Evolutionary conservation across 441 rosid genomes (phyloP).

Genomic region (Aquilaria agallochum): DNA sequence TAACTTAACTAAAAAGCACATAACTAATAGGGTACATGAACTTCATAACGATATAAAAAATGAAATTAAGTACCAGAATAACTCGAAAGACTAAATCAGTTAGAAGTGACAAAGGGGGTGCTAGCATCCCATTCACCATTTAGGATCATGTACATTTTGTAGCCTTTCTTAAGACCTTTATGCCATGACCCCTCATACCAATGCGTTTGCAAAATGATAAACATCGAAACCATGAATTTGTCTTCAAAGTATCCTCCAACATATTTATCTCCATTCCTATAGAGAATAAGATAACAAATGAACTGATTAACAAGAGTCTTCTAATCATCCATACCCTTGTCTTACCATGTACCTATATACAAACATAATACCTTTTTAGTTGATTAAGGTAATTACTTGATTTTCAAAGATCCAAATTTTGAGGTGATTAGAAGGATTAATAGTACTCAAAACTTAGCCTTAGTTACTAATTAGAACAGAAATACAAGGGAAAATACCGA

Average conservation of each 20-base stretch:
- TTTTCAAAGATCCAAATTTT: not conserved
- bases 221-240: constrained; percentile 90
- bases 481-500: too few relatives aligned
- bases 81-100: constrained; percentile 49
- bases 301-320: constrained; percentile 2
- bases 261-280: constrained; percentile 88
- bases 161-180: constrained; percentile 88
- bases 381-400: not conserved
- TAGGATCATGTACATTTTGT: constrained; percentile 73
- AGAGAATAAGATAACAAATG: constrained; percentile 6
- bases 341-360: too few relatives aligned
- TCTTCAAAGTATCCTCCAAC: constrained; percentile 93
- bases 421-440: not conserved
- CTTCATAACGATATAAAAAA: constrained; percentile 1
- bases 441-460: too few relatives aligned
- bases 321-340: not conserved
- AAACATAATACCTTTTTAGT: too few relatives aligned
- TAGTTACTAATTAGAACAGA: too few relatives aligned
- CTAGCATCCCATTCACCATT: constrained; percentile 81
- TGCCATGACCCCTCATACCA: constrained; percentile 96
- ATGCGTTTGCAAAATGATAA: constrained; percentile 84
- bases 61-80: constrained; percentile 51
- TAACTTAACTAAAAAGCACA: too few relatives aligned
- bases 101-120: constrained; percentile 32
- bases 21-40: not conserved